Conservation (phyloP, 306 rosid species). For the Begonia loranthoides region DNA sequence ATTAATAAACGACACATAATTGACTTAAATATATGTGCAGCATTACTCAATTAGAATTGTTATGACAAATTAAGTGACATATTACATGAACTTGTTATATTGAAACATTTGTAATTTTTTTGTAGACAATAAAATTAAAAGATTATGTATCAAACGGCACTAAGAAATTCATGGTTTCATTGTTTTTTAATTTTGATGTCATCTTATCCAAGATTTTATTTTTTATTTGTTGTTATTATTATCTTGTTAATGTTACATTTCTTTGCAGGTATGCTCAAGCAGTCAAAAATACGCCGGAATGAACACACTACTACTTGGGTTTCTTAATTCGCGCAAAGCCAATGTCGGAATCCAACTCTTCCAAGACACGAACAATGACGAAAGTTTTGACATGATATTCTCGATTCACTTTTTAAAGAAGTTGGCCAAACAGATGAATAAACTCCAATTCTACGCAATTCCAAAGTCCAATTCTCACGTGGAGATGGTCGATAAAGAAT, state of each 20-base stretch:
- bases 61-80: too few species aligned
- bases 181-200: too few species aligned
- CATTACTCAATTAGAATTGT: too few species aligned
- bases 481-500: conserved; percentile 58
- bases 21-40: too few species aligned
- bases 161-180: too few species aligned
- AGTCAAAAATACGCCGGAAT: conserved; percentile 27
- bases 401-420: conserved; percentile 40
- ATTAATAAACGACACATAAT: too few species aligned
- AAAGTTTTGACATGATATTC: conserved; percentile 44
- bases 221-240: too few species aligned
- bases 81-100: too few species aligned
- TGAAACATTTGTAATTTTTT: too few species aligned
- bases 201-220: too few species aligned
- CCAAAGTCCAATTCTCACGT: conserved; percentile 45
- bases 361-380: conserved; percentile 23
- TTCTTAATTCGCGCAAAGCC: conserved; percentile 30
- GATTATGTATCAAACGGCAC: too few species aligned
- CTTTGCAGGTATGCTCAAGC: conserved; percentile 53
- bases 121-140: too few species aligned
- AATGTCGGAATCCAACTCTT: conserved; percentile 50
- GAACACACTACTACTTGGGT: conserved; percentile 55
- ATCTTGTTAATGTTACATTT: conserved; percentile 10
- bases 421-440: conserved; percentile 38
- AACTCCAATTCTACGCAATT: conserved; percentile 41